Evolutionary conservation across 768 basidiomycete species (phyloP).

Genomic region (Calocybe gangraenosa): DNA sequence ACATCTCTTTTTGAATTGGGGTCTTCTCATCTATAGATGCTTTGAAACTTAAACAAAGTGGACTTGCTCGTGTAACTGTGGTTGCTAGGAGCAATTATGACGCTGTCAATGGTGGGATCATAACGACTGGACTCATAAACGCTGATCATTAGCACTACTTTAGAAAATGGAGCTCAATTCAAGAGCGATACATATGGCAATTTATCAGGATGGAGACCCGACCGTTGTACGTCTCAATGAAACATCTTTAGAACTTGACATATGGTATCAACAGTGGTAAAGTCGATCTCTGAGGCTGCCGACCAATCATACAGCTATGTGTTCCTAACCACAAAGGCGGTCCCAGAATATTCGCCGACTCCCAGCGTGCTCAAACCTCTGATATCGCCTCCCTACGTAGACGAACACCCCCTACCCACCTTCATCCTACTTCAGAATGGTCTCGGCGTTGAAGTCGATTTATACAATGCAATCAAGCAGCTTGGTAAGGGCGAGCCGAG

Average conservation of each 20-base stretch:
- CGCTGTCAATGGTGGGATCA: slow-evolving; percentile 41
- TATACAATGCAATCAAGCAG: slow-evolving; percentile 47
- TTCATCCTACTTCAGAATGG: slow-evolving; percentile 72
- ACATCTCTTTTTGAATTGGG: neutral
- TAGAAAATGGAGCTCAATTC: slow-evolving; percentile 53
- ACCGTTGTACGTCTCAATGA: slow-evolving; percentile 45
- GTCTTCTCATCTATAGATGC: slow-evolving; percentile 37
- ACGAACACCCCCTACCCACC: slow-evolving; percentile 45
- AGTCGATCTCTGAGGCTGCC: slow-evolving; percentile 53
- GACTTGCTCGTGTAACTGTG: slow-evolving; percentile 60
- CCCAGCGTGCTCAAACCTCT: slow-evolving; percentile 53
- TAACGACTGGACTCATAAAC: neutral
- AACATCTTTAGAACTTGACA: neutral
- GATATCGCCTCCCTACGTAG: slow-evolving; percentile 42
- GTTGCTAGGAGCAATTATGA: slow-evolving; percentile 72
- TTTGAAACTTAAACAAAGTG: slow-evolving; percentile 51
- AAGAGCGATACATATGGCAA: slow-evolving; percentile 57
- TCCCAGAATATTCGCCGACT: slow-evolving; percentile 62
- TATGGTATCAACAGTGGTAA: slow-evolving; percentile 46
- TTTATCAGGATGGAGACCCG: slow-evolving; percentile 56
- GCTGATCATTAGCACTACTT: neutral
- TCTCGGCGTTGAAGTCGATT: slow-evolving; percentile 61
- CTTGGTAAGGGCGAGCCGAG: slow-evolving; percentile 40
- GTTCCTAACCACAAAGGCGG: slow-evolving; percentile 63
- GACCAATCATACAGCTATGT: slow-evolving; percentile 63